Base-by-base conservation (phyloP, 2,329 filamentous ascomycete genomes). In the Metarhizium anisopliae region DNA sequence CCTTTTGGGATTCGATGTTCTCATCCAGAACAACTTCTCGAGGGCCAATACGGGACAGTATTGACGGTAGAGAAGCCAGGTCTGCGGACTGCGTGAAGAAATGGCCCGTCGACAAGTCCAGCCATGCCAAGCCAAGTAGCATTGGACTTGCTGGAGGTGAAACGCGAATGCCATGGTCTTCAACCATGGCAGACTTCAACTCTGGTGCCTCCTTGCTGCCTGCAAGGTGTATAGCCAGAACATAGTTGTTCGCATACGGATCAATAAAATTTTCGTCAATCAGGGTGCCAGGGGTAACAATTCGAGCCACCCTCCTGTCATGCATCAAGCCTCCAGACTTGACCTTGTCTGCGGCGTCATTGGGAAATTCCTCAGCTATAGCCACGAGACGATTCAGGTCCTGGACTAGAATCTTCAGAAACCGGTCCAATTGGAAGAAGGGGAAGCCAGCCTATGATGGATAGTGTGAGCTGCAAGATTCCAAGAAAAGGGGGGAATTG, bases 241-340 rank as follows among this genome's bases (percentile, higher is more conserved):
- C 79, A 69, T 93, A 99, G 68, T 96, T 97, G 71, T 94, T 96
- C 64, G 89, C 85, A 67, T 89, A 93, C 1, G 91, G 90, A 67
- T 97, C 90, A 77, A 99, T 91, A 70, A 97, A 99, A 64, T 91
- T 92, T 72, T 99, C 94, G 70, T 99, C 94, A 61, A 99, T 96
- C 54, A 99, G 77, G 1, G 94, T 99, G 20, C 94, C 94, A 1
- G 94, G 91, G 0, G 94, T 97, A 66, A 99, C 84, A 62, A 99
- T 86, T 56, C 94, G 85, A 18, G 89, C 83, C 14, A 99, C 90
- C 62, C 79, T 85, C 30, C 94, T 86, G 67, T 95, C 88, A 68
- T 94, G 95, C 76, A 93, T 78, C 60, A 93, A 74, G 3, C 90
- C 90, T 14, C 89, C 89, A 20, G 84, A 80, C 67, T 86, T 93